These are phyloP conservation scores for Artemisia annua DNA, from an alignment of 129 eudicot genomes.

Conservation along the genomic window DNA sequence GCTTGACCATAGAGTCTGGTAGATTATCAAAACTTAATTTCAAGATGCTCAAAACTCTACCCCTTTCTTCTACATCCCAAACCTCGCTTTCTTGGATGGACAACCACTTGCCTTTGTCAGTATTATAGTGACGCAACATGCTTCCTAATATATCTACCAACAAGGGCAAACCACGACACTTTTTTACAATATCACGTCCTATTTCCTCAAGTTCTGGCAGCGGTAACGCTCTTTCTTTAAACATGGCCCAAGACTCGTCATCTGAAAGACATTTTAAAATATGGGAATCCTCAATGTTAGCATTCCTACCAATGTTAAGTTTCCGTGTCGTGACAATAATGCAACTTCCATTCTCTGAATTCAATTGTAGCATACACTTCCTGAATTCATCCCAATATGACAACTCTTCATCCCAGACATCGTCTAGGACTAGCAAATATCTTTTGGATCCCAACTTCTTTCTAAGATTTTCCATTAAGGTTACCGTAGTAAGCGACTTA, in stretches of 20 bases:
- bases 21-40: background rate
- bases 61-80: background rate
- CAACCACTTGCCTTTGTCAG: background rate
- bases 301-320: background rate
- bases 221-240: background rate
- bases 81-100: background rate
- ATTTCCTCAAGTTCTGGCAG: background rate
- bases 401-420: background rate
- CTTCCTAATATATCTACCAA: too few relatives aligned
- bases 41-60: background rate
- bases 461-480: background rate
- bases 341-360: background rate
- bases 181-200: background rate
- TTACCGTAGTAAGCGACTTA: too few relatives aligned
- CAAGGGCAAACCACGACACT: too few relatives aligned
- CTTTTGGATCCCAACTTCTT: background rate
- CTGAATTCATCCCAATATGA: background rate
- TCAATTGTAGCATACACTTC: background rate
- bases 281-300: background rate
- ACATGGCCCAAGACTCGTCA: background rate
- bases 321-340: conserved; percentile 4
- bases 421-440: background rate
- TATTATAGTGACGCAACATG: too few relatives aligned
- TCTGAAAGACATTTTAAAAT: background rate
- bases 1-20: background rate